Evolutionary conservation across 23 red algal genomes (phyloP), one percentile per base, ranked within the genome.

Genomic region (Gracilaria domingensis): DNA sequence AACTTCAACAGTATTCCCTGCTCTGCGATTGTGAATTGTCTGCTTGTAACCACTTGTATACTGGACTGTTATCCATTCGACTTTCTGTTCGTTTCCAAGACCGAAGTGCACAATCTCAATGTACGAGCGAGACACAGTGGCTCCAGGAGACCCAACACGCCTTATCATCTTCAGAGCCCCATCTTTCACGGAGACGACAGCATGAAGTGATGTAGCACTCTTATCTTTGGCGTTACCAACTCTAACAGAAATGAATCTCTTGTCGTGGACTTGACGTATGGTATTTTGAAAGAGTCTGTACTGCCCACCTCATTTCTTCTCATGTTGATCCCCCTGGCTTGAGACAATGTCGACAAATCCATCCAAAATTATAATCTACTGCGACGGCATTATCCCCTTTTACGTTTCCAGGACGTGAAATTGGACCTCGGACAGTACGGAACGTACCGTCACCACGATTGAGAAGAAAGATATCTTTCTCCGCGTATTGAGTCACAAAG

Each of bases 101-200:
- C 90, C 90, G 74, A 87, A 87, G 13, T 93, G 90, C 12, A 93
- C 49, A 21, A 50, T 85, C 11, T 93, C 58, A 36, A 93, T 30
- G 50, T 87, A 82, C n/a, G 67, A 80, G n/a, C 56, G 34, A 55
- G 62, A 56, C n/a, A 79, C 59, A 14, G 57, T 50, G 34, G 57
- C 33, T 18, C 80, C 56, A 0, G 66, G 34, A 0, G 53, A 39
- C 33, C 83, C 90, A 9, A 93, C 81, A 4, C 90, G 81, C 16
- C 83, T 26, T 18, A 47, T 87, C 81, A 93, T 71, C 17, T 29
- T 65, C 17, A 42, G n/a, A 26, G n/a, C 80, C 48, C 67, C 53
- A 39, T 37, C 53, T 8, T 33, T 53, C 36, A 93, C 81, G 25
- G 57, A 87, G 79, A 93, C 81, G 32, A 93, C 81, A 1, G 81